Evolutionary conservation across 306 rosid species (phyloP).

Genomic region (Oemleria cerasiformis): DNA sequence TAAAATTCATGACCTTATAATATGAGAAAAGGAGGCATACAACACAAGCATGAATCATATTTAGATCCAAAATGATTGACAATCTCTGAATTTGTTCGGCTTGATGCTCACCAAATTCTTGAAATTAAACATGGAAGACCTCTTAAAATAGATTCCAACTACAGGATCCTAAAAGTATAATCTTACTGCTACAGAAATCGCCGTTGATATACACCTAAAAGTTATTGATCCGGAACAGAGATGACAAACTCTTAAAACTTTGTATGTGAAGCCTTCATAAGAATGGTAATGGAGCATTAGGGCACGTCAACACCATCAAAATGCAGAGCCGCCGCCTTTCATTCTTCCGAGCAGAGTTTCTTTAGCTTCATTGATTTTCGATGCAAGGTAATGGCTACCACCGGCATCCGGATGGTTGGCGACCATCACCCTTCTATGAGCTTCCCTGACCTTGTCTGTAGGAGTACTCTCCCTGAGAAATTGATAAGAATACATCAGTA

Average conservation of each 20-base stretch:
- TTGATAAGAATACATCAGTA: not conserved
- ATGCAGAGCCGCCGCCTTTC: constrained; percentile 64
- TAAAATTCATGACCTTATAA: no score
- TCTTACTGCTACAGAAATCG: not conserved
- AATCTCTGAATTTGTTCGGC: no score
- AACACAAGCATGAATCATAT: no score
- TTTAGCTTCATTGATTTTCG: constrained; percentile 91
- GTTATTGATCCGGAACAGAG: not conserved
- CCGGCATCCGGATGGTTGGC: constrained; percentile 99
- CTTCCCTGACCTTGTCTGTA: constrained; percentile 68
- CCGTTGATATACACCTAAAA: not conserved
- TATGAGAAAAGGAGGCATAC: no score
- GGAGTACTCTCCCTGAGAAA: constrained; percentile 56
- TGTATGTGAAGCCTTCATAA: not conserved
- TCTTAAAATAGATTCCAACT: not conserved
- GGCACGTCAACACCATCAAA: constrained; percentile 36
- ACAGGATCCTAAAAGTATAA: not conserved
- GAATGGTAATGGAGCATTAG: not conserved
- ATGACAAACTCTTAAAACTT: not conserved
- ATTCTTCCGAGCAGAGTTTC: constrained; percentile 62
- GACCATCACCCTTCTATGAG: constrained; percentile 92
- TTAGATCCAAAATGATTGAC: no score
- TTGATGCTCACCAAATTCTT: not conserved
- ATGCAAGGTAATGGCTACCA: constrained; percentile 93
- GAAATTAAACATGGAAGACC: not conserved